Conservation (phyloP, 164 flowering plant genomes). For the Tetrastigma voinierianum region DNA sequence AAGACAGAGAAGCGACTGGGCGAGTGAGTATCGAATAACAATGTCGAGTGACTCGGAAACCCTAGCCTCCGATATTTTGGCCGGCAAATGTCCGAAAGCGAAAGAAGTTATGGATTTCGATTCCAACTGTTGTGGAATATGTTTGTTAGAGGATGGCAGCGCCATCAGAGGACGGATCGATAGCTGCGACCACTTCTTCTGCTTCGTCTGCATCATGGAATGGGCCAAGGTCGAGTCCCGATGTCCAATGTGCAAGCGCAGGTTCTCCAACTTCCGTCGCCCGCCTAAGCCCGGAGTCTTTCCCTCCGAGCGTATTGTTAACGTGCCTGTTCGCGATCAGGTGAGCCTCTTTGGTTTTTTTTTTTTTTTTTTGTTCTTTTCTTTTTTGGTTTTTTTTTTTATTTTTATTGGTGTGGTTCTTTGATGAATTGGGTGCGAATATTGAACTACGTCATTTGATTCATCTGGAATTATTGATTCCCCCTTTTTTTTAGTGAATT, state of each 20-base stretch:
- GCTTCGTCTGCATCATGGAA: constrained; percentile 86
- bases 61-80: constrained; percentile 10
- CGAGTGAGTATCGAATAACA: background rate
- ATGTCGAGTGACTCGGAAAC: constrained; percentile 18
- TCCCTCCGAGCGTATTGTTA: constrained; percentile 41
- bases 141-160: constrained; percentile 49
- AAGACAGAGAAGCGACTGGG: too few species aligned
- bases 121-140: constrained; percentile 53
- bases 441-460: too few species aligned
- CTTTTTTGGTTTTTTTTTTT: background rate
- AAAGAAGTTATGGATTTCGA: constrained; percentile 4
- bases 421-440: background rate
- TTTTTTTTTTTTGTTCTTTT: background rate
- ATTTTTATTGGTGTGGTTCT: background rate
- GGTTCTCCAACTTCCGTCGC: constrained; percentile 59
- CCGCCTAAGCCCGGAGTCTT: constrained; percentile 46
- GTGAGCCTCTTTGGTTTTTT: constrained; percentile 24
- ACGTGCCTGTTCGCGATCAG: constrained; percentile 74
- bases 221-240: constrained; percentile 86
- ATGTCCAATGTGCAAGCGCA: constrained; percentile 73
- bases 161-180: constrained; percentile 59
- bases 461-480: too few species aligned
- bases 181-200: constrained; percentile 76
- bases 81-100: constrained; percentile 37
- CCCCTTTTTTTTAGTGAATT: too few species aligned